Evolutionary conservation across 1,284 basidiomycete species (phyloP).

Genomic region (Exobasidium rhododendri): DNA sequence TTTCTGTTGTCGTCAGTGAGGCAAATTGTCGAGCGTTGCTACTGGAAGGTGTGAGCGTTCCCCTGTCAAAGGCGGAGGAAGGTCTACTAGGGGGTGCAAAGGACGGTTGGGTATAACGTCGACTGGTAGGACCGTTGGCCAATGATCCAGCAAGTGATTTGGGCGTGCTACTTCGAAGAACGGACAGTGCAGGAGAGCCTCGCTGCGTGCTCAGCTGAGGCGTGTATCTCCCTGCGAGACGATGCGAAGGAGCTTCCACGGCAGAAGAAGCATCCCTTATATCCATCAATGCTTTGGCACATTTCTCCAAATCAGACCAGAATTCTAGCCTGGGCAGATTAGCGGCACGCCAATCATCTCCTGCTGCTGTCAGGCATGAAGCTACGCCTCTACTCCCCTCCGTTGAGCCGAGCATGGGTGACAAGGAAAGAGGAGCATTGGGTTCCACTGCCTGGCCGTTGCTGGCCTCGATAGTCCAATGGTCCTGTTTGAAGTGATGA

Average conservation of each 20-base stretch:
- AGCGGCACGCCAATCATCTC: conserved; percentile 11
- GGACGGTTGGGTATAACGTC: background rate
- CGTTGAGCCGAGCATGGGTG: background rate
- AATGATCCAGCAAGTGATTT: background rate
- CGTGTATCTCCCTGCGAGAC: too few species aligned
- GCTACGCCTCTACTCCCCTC: background rate
- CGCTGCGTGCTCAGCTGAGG: background rate
- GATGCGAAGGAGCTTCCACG: too few species aligned
- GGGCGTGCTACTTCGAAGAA: background rate
- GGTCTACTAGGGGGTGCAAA: too few species aligned
- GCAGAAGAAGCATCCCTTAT: background rate
- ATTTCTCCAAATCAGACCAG: conserved; percentile 11
- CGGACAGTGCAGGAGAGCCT: background rate
- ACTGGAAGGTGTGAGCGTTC: too few species aligned
- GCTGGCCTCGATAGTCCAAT: background rate
- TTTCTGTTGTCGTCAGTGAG: too few species aligned
- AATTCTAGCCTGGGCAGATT: conserved; percentile 13
- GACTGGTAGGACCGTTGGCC: background rate
- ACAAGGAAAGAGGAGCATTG: conserved; percentile 5
- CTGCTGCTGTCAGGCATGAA: background rate
- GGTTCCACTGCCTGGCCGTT: conserved; percentile 2
- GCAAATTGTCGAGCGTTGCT: too few species aligned
- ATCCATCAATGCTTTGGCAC: background rate
- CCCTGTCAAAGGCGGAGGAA: too few species aligned
- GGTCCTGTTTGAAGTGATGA: conserved; percentile 17